These are phyloP conservation scores for Penicillium aurantiogriseum DNA, from an alignment of 2,329 filamentous ascomycete species.

Conservation along the genomic window DNA sequence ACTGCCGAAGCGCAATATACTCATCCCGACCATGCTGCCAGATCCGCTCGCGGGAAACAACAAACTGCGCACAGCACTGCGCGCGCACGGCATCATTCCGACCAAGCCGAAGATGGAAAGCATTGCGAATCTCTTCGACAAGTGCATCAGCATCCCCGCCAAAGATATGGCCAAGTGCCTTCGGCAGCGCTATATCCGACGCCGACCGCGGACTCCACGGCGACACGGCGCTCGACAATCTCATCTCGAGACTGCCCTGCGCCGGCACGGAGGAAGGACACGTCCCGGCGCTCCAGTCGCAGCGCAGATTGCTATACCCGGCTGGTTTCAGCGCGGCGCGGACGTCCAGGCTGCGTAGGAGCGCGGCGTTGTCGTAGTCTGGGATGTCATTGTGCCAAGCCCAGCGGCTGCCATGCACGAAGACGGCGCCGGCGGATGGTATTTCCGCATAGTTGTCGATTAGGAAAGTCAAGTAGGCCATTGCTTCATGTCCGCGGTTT, in stretches of 20 bases:
- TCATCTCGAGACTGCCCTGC: slow-evolving; percentile 45
- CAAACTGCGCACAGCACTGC: slow-evolving; percentile 59
- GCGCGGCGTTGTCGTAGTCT: slow-evolving; percentile 46
- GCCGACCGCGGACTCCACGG: slow-evolving; percentile 46
- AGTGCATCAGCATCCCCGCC: slow-evolving; percentile 36
- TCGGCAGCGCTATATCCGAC: slow-evolving; percentile 40
- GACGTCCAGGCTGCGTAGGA: slow-evolving; percentile 43
- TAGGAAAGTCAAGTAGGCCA: slow-evolving; percentile 49
- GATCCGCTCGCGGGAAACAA: slow-evolving; percentile 50
- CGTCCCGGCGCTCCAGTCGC: slow-evolving; percentile 51
- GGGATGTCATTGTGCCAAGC: slow-evolving; percentile 49
- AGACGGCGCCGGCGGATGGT: slow-evolving; percentile 41
- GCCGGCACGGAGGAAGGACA: slow-evolving; percentile 35
- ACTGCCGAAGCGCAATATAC: slow-evolving; percentile 54
- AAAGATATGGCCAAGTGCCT: slow-evolving; percentile 37
- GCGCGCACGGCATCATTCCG: slow-evolving; percentile 46
- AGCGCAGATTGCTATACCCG: slow-evolving; percentile 52
- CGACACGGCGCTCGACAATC: slow-evolving; percentile 38
- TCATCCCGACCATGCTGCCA: slow-evolving; percentile 51
- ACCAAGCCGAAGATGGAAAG: slow-evolving; percentile 33
- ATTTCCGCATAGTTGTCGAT: slow-evolving; percentile 48
- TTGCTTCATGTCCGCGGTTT: slow-evolving; percentile 50
- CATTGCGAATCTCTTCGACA: slow-evolving; percentile 16
- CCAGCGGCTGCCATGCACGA: slow-evolving; percentile 46
- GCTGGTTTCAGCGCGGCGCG: slow-evolving; percentile 36